A percentile compares a stretch with the other conserved stretches of the same genome.
These are phyloP conservation scores for Metarhizium guizhouense DNA, from an alignment of 2,329 filamentous ascomycete genomes.

Conservation along the genomic window DNA sequence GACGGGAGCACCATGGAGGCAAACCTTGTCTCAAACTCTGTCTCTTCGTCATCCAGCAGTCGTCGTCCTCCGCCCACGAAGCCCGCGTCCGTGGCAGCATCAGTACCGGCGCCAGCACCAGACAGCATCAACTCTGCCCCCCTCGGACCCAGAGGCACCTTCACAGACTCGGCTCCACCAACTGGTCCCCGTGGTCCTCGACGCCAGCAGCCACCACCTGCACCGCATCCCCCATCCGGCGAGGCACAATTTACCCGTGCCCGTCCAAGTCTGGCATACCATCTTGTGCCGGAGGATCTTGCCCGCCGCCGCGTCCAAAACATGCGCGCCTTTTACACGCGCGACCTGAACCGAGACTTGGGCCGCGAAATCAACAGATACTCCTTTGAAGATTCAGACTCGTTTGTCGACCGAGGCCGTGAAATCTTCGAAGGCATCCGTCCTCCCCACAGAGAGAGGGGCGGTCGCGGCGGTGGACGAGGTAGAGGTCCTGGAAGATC, in stretches of 20 bases:
- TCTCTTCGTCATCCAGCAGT: conserved; percentile 4
- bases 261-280: conserved; percentile 33
- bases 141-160: conserved; percentile 24
- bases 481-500: conserved; percentile 18
- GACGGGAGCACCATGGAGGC: conserved; percentile 44
- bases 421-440: conserved; percentile 60
- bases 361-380: conserved; percentile 55
- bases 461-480: conserved; percentile 19
- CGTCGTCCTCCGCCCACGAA: conserved; percentile 8
- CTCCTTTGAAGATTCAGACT: conserved; percentile 59
- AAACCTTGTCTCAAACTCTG: conserved; percentile 6
- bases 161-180: conserved; percentile 14
- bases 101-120: background rate
- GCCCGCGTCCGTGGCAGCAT: background rate
- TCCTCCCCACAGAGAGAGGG: conserved; percentile 44
- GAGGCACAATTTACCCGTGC: conserved; percentile 25
- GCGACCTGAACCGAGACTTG: conserved; percentile 29
- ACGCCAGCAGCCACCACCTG: background rate
- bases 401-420: conserved; percentile 62
- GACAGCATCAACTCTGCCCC: conserved; percentile 26
- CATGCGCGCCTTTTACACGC: conserved; percentile 39
- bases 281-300: conserved; percentile 55
- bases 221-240: conserved; percentile 3
- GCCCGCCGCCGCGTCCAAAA: conserved; percentile 55
- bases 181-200: conserved; percentile 22